Conservation (phyloP, 345 rosid species). For the Boechera divaricarpa region DNA sequence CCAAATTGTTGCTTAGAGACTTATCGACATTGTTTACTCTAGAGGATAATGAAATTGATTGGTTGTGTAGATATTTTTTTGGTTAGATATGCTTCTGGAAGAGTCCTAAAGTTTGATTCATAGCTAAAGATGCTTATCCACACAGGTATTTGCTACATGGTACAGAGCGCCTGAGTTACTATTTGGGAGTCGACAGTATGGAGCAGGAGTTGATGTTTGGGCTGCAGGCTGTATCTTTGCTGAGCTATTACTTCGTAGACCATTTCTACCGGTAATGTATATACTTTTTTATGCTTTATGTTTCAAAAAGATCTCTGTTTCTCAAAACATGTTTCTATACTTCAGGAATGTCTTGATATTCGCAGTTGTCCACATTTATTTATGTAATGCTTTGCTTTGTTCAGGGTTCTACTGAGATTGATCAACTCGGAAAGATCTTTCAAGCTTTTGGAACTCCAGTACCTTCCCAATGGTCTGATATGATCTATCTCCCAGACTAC, state of each 20-base stretch:
- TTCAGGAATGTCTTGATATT: slow-evolving; percentile 17
- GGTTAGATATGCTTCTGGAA: neutral
- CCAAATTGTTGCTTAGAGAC: neutral
- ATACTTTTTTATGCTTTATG: neutral
- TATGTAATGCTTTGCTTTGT: neutral
- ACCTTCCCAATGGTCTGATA: slow-evolving; percentile 61
- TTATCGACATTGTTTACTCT: neutral
- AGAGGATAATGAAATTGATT: neutral
- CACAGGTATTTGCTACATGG: slow-evolving; percentile 68
- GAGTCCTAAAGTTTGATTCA: neutral
- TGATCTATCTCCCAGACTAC: slow-evolving; percentile 63
- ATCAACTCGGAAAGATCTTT: slow-evolving; percentile 64
- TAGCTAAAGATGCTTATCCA: neutral
- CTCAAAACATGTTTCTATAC: neutral
- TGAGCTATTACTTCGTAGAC: slow-evolving; percentile 60
- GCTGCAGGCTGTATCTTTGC: slow-evolving; percentile 73
- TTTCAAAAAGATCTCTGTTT: neutral
- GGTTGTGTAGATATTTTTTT: slow-evolving; percentile 26
- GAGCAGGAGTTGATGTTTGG: slow-evolving; percentile 69
- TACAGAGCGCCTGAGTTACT: slow-evolving; percentile 68
- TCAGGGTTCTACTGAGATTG: slow-evolving; percentile 64
- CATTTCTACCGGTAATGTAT: slow-evolving; percentile 54
- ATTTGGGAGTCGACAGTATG: slow-evolving; percentile 64
- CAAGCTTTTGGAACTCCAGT: slow-evolving; percentile 67
- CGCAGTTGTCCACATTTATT: neutral